Evolutionary conservation across 306 rosid genomes (phyloP).

Genomic region (Vicia villosa): DNA sequence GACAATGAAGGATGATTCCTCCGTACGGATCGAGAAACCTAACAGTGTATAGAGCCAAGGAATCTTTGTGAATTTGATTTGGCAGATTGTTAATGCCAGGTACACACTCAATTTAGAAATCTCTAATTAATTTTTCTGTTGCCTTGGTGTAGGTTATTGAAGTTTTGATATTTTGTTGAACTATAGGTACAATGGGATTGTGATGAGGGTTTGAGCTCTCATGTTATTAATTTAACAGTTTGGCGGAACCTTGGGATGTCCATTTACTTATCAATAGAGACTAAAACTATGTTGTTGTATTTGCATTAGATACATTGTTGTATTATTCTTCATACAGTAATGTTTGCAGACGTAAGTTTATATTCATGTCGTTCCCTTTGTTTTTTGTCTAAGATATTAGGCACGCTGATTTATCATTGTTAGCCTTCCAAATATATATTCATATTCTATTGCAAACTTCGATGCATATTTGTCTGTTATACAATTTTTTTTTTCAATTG

Average conservation of each 20-base stretch:
- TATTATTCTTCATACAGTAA: not conserved
- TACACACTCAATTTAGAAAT: slow-evolving; percentile 49
- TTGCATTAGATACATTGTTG: slow-evolving; percentile 40
- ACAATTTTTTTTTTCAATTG: too few species aligned
- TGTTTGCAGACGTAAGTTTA: too few species aligned
- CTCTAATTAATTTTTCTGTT: slow-evolving; percentile 38
- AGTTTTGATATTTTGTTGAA: slow-evolving; percentile 47
- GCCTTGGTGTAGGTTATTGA: slow-evolving; percentile 47
- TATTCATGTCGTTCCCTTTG: too few species aligned
- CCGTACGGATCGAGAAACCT: slow-evolving; percentile 45
- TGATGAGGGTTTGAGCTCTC: slow-evolving; percentile 55
- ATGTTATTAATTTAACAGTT: slow-evolving; percentile 67
- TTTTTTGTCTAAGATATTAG: too few species aligned
- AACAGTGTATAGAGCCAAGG: not conserved
- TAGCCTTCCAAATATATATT: too few species aligned
- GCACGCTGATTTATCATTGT: too few species aligned
- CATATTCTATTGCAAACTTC: too few species aligned
- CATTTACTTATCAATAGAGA: too few species aligned
- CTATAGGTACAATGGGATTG: slow-evolving; percentile 40
- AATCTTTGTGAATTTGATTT: slow-evolving; percentile 8
- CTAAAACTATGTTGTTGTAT: slow-evolving; percentile 45
- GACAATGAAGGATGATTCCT: slow-evolving; percentile 62
- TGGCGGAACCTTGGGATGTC: slow-evolving; percentile 69
- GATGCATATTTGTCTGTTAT: too few species aligned
- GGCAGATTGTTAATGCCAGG: slow-evolving; percentile 46